phyloP scores from a whole-genome alignment of 768 basidiomycete species.

The Galerina marginata region DNA sequence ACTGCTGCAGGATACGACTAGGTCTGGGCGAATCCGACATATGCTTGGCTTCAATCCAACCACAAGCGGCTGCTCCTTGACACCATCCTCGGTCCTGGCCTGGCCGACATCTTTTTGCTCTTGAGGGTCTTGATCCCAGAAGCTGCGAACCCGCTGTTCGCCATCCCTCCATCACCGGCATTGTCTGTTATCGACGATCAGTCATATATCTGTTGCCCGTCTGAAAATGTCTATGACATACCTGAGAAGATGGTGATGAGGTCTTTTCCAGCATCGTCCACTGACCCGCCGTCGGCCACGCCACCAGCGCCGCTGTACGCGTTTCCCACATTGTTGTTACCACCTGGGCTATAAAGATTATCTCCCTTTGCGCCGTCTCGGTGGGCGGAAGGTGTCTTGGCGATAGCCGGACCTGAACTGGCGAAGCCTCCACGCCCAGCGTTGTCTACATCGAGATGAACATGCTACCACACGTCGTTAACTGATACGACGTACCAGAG shows the following conservation, averaged over 20 bases:
- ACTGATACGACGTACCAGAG: conserved; percentile 31
- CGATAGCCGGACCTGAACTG: conserved; percentile 34
- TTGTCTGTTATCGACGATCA: conserved; percentile 37
- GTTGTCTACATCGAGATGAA: conserved; percentile 26
- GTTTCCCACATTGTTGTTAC: conserved; percentile 17
- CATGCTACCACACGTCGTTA: not conserved
- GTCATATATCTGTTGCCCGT: not conserved
- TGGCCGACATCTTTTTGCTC: not conserved
- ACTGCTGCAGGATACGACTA: not conserved
- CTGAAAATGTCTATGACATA: conserved; percentile 15
- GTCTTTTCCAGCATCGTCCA: conserved; percentile 11
- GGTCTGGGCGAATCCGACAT: not conserved
- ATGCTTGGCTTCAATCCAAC: not conserved
- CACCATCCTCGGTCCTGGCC: not conserved
- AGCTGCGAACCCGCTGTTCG: conserved; percentile 34
- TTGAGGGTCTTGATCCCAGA: conserved; percentile 3
- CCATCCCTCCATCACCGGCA: conserved; percentile 39
- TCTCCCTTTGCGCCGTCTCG: not conserved
- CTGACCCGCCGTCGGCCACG: conserved; percentile 32
- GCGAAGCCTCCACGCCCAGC: conserved; percentile 40
- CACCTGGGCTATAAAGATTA: not conserved
- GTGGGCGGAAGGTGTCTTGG: not conserved
- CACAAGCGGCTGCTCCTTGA: not conserved
- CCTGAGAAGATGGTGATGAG: conserved; percentile 40
- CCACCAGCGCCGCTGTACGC: conserved; percentile 35